Conservation (phyloP, 2,329 filamentous ascomycete genomes). For the Ophiostoma sp. region DNA sequence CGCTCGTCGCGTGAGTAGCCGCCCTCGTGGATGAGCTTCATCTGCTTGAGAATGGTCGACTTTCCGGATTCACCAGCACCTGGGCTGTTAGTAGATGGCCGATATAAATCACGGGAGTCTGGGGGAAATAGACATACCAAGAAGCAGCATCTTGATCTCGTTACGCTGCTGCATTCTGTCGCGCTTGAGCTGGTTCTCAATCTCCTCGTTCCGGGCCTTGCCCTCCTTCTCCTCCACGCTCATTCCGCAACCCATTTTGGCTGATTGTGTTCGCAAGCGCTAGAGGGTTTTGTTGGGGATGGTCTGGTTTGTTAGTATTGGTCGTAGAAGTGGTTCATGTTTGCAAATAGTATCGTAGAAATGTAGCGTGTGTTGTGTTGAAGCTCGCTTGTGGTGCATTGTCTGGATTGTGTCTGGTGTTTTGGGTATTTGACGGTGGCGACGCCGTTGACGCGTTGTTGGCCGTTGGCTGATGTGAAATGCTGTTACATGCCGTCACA, state of each 20-base stretch:
- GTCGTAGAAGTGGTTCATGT: not conserved
- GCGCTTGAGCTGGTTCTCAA: slow-evolving; percentile 97
- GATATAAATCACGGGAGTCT: too few species aligned
- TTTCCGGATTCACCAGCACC: slow-evolving; percentile 98
- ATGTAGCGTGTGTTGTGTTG: not conserved
- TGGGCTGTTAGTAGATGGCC: slow-evolving; percentile 5
- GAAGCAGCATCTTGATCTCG: slow-evolving; percentile 99
- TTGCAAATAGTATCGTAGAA: not conserved
- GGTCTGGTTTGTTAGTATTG: not conserved
- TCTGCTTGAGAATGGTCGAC: slow-evolving; percentile 91
- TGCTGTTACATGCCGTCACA: too few species aligned
- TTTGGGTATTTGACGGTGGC: not conserved
- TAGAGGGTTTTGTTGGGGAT: not conserved
- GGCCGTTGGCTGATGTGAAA: too few species aligned
- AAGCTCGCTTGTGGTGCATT: not conserved
- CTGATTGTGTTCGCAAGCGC: slow-evolving; percentile 31
- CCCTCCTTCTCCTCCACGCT: slow-evolving; percentile 99
- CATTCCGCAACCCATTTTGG: slow-evolving; percentile 98
- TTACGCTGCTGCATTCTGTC: slow-evolving; percentile 99
- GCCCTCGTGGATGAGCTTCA: slow-evolving; percentile 99
- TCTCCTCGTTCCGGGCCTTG: slow-evolving; percentile 99
- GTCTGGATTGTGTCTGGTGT: not conserved
- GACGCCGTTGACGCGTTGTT: not conserved
- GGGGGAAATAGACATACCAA: slow-evolving; percentile 62
- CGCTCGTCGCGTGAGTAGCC: slow-evolving; percentile 90